A percentile compares a stretch with the other conserved stretches of the same genome.
phyloP scores from a whole-genome alignment of 495 filamentous ascomycete species.

The Rostrohypoxylon terebratum region DNA sequence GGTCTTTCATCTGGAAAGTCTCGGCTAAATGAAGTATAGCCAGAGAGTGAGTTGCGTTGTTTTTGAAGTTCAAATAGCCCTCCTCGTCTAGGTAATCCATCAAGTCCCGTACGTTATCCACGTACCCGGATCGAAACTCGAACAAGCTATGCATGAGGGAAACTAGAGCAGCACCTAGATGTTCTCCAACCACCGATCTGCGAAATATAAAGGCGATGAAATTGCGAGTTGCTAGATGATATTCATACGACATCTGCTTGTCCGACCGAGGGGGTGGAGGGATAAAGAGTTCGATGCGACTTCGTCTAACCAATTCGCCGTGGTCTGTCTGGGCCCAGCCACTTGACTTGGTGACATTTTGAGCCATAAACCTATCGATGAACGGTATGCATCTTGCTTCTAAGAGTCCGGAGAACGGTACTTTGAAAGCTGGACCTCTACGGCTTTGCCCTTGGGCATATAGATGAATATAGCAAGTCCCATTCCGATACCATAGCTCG shows the following conservation, averaged over 20 bases:
- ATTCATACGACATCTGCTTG: conserved; percentile 63
- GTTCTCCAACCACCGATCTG: conserved; percentile 69
- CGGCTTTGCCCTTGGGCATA: conserved; percentile 69
- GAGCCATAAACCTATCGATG: conserved; percentile 61
- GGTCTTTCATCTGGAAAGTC: conserved; percentile 61
- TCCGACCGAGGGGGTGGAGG: conserved; percentile 64
- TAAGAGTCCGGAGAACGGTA: conserved; percentile 64
- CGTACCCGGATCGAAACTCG: conserved; percentile 60
- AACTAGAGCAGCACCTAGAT: conserved; percentile 68
- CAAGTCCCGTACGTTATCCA: conserved; percentile 64
- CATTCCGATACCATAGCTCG: conserved; percentile 71
- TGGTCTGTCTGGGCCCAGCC: conserved; percentile 39
- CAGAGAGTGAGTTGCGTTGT: conserved; percentile 69
- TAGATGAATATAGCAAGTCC: conserved; percentile 72
- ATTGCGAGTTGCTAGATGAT: conserved; percentile 74
- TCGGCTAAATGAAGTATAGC: conserved; percentile 72
- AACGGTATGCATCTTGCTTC: conserved; percentile 64
- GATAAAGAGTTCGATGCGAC: conserved; percentile 69
- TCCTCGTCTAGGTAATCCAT: conserved; percentile 67
- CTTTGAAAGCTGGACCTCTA: conserved; percentile 69
- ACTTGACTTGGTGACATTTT: conserved; percentile 33
- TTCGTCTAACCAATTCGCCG: conserved; percentile 25
- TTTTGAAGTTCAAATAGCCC: conserved; percentile 71
- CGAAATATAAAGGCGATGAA: conserved; percentile 73
- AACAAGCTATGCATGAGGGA: conserved; percentile 68